A percentile compares a stretch with the other conserved stretches of the same genome.
Evolutionary conservation across 2,329 filamentous ascomycete genomes (phyloP).

Genomic region (Grosmannia serpens): DNA sequence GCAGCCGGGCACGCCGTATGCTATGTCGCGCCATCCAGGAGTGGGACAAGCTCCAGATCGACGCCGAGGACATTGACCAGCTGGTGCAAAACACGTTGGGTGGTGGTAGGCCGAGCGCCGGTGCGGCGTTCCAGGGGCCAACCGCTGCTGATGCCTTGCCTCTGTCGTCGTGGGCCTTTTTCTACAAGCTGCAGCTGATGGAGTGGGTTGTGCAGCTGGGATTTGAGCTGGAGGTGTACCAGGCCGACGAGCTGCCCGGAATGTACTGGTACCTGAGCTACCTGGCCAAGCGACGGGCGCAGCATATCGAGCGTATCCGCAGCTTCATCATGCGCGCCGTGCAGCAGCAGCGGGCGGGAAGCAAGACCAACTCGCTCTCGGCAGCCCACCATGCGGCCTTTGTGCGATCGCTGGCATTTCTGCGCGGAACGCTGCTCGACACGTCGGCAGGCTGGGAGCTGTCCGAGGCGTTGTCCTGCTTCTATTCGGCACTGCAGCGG

Average conservation of each 20-base stretch:
- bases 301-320: slow-evolving; percentile 64
- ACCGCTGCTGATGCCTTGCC: slow-evolving; percentile 40
- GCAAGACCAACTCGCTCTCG: background rate
- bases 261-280: slow-evolving; percentile 90
- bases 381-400: slow-evolving; percentile 23
- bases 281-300: slow-evolving; percentile 54
- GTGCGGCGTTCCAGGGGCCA: no score
- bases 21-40: slow-evolving; percentile 72
- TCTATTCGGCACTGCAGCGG: slow-evolving; percentile 57
- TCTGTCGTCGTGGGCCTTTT: slow-evolving; percentile 78
- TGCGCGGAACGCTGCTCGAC: slow-evolving; percentile 52
- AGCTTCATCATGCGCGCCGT: slow-evolving; percentile 42
- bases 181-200: slow-evolving; percentile 83
- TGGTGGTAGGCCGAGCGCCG: slow-evolving; percentile 37
- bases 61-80: slow-evolving; percentile 67
- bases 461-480: slow-evolving; percentile 40
- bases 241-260: slow-evolving; percentile 67
- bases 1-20: slow-evolving; percentile 80
- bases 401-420: slow-evolving; percentile 37
- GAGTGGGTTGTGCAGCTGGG: slow-evolving; percentile 82
- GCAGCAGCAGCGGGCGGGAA: slow-evolving; percentile 2
- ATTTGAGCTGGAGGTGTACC: slow-evolving; percentile 87
- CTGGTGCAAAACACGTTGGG: slow-evolving; percentile 49
- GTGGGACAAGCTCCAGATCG: slow-evolving; percentile 48
- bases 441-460: slow-evolving; percentile 50